A percentile compares a stretch with the other conserved stretches of the same genome.
Evolutionary conservation across 495 filamentous ascomycete species (phyloP).

Genomic region (Penicillium silybi): DNA sequence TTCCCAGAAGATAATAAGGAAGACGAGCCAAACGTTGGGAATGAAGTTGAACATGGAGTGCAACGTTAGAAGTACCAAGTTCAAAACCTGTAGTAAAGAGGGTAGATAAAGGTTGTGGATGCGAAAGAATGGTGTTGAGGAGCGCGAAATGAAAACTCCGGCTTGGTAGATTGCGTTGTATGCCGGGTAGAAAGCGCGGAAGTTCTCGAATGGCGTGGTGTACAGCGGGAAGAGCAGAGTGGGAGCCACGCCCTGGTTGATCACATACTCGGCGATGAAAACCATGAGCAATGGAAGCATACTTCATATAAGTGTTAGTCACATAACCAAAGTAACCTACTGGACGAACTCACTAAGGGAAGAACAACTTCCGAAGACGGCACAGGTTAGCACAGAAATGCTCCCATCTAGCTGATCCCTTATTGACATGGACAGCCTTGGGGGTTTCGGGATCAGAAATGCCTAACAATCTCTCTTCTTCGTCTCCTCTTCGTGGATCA

Average conservation of each 20-base stretch:
- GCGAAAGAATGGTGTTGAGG: conserved; percentile 80
- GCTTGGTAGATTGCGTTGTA: conserved; percentile 91
- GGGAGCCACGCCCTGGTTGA: conserved; percentile 89
- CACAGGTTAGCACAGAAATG: conserved; percentile 47
- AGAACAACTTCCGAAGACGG: conserved; percentile 53
- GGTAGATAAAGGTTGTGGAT: conserved; percentile 77
- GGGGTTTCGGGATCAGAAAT: conserved; percentile 21
- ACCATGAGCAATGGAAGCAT: conserved; percentile 92
- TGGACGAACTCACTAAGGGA: conserved; percentile 57
- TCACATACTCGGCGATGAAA: conserved; percentile 93
- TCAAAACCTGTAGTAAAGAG: conserved; percentile 76
- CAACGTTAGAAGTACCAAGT: conserved; percentile 66
- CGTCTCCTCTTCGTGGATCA: conserved; percentile 9
- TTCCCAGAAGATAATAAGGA: conserved; percentile 89
- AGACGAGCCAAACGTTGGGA: conserved; percentile 78
- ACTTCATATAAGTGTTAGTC: conserved; percentile 42
- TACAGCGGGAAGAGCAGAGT: conserved; percentile 82
- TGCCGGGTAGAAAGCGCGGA: conserved; percentile 87
- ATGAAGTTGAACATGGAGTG: conserved; percentile 77
- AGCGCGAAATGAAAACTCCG: conserved; percentile 90
- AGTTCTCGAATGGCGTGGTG: conserved; percentile 70
- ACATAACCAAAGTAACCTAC: neutral
- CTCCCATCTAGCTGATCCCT: conserved; percentile 19
- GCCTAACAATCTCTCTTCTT: conserved; percentile 36
- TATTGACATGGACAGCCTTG: conserved; percentile 16